phyloP scores from a whole-genome alignment of 176 grass and related monocot genomes.

The Avena insularis region DNA sequence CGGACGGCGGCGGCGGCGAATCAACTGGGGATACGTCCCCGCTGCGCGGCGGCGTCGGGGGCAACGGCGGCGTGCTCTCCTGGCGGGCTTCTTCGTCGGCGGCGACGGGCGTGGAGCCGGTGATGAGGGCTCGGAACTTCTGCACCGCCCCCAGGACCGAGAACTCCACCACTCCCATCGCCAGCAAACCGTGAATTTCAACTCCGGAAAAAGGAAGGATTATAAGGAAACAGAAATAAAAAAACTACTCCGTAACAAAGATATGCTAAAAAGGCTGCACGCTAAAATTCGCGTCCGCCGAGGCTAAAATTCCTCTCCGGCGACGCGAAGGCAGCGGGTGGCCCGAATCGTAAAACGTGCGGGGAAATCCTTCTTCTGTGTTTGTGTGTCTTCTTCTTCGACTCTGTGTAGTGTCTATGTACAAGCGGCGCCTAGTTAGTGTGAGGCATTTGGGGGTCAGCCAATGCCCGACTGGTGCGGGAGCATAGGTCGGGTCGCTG shows the following conservation, averaged over 20 bases:
- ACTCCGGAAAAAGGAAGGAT: constrained; percentile 15
- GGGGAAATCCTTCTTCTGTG: neutral
- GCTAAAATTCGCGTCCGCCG: constrained; percentile 16
- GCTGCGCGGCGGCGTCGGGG: constrained; percentile 42
- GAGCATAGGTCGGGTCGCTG: constrained; percentile 52
- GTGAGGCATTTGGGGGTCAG: constrained; percentile 50
- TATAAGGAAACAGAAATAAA: neutral
- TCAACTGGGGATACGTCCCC: constrained; percentile 35
- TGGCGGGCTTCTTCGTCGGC: constrained; percentile 8
- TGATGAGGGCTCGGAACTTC: constrained; percentile 74
- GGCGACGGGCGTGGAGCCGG: constrained; percentile 15
- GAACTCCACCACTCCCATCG: constrained; percentile 79
- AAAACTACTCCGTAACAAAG: neutral
- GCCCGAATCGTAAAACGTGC: constrained; percentile 21
- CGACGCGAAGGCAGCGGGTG: constrained; percentile 19
- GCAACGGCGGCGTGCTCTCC: neutral
- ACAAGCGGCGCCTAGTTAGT: constrained; percentile 42
- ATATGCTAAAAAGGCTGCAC: neutral
- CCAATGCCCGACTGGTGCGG: constrained; percentile 64
- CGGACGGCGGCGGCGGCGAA: constrained; percentile 38
- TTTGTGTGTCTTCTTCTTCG: neutral
- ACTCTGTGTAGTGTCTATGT: constrained; percentile 25
- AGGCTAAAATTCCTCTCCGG: constrained; percentile 72
- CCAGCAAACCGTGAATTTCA: constrained; percentile 37
- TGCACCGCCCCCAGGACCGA: constrained; percentile 59